phyloP scores from a whole-genome alignment of 306 rosid genomes.

The Malus orientalis region DNA sequence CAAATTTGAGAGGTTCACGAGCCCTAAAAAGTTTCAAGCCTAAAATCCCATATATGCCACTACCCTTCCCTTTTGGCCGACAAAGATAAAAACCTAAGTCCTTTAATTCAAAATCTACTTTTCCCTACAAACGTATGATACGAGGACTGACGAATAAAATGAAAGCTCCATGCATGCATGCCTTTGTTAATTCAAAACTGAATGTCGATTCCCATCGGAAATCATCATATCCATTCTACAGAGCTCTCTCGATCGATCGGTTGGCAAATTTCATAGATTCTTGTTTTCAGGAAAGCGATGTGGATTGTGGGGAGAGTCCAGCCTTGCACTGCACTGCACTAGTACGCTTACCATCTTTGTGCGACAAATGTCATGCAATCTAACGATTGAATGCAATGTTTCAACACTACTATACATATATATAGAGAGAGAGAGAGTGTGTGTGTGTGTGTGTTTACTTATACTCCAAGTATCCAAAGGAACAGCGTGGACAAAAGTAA shows the following conservation, averaged over 20 bases:
- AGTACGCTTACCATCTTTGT: neutral
- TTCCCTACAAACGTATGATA: neutral
- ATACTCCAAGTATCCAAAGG: no score
- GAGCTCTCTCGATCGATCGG: neutral
- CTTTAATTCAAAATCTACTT: neutral
- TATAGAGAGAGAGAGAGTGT: no score
- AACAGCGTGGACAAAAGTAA: no score
- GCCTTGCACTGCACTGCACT: no score
- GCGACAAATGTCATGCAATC: neutral
- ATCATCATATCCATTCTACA: neutral
- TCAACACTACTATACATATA: neutral
- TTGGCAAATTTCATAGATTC: neutral
- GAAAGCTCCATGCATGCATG: neutral
- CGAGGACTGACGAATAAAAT: neutral
- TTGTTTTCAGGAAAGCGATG: neutral
- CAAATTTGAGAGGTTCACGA: neutral
- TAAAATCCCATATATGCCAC: neutral
- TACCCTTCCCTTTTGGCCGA: conserved; percentile 1
- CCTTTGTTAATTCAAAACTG: neutral
- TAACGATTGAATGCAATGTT: neutral
- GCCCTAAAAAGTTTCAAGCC: neutral
- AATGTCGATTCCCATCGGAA: neutral
- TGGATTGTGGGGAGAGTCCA: neutral
- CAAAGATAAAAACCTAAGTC: neutral
- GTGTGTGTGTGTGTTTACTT: no score